Evolutionary conservation across 2,329 filamentous ascomycete genomes (phyloP), one percentile per base, ranked within the genome.

Genomic region (Neodidymelliopsis sp.): DNA sequence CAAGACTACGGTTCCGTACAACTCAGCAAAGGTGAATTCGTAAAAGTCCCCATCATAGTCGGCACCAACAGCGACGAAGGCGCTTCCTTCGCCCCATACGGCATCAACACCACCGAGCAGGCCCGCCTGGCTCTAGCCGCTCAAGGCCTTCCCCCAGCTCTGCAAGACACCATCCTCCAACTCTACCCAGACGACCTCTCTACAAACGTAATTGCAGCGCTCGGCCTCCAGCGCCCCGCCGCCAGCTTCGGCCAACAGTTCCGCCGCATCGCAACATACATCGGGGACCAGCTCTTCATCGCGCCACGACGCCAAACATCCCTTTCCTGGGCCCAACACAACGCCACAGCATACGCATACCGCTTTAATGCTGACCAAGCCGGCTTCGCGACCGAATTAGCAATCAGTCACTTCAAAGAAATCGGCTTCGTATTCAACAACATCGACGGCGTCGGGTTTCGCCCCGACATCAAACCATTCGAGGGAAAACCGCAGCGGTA

Each of bases 11-110:
- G 77, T 2, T 80, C 79, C 7, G 63, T 76, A 4, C 81, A 85
- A 56, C 72, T 89, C 8, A 68, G 72, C 1, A 65, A 76, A 6
- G 84, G 84, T 29, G 76, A 77, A n/a, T 86, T 88, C 53, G 79
- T 85, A 45, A 77, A 81, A 41, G 81, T 88, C 0, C 83, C 84
- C 0, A 77, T 87, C 31, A 73, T 88, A 3, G 73, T 80, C 20
- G 85, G 86, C 3, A 78, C 78, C 15, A 88, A 87, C 63, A 79
- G 79, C 1, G 85, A 88, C 55, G 86, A 89, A 65, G 86, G 83
- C 2, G 79, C 79, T 0, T 72, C 74, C 1, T 85, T 85, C 57
- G 77, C 74, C 0, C 75, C 77, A 3, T 66, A 56, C 4, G 80
- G 78, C 5, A 77, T 86, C 54, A 79, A 84, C 61, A 84, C 78